Evolutionary conservation across 208 protist genomes (phyloP).

Genomic region (Entamoeba dispar): DNA sequence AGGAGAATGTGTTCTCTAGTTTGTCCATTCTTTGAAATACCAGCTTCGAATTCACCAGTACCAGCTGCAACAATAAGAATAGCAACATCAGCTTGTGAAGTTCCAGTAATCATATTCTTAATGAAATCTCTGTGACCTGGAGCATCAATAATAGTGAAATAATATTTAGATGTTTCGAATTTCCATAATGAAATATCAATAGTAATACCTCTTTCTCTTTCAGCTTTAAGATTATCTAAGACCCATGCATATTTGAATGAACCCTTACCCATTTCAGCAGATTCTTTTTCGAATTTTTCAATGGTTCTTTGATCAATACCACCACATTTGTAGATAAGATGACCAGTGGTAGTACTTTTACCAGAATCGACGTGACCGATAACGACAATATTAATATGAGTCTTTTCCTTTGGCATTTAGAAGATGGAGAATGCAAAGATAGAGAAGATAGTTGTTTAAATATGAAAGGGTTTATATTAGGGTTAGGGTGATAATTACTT

Average conservation of each 20-base stretch:
- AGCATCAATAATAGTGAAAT: constrained; percentile 96
- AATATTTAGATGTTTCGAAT: constrained; percentile 86
- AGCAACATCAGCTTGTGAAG: constrained; percentile 63
- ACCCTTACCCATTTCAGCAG: constrained; percentile 39
- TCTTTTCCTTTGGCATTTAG: too few species aligned
- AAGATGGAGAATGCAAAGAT: too few species aligned
- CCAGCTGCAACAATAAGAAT: constrained; percentile 53
- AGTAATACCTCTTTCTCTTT: constrained; percentile 94
- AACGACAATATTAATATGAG: background rate
- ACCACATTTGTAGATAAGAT: constrained; percentile 22
- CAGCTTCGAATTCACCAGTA: constrained; percentile 49
- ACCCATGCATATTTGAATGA: constrained; percentile 79
- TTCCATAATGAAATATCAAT: constrained; percentile 87
- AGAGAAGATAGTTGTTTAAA: too few species aligned
- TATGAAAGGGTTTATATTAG: too few species aligned
- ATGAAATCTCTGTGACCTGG: constrained; percentile 97
- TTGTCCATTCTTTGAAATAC: constrained; percentile 54
- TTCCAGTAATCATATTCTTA: constrained; percentile 98
- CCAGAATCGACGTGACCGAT: background rate
- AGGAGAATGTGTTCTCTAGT: constrained; percentile 65
- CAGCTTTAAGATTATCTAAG: constrained; percentile 92
- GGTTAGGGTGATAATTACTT: too few species aligned
- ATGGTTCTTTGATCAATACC: constrained; percentile 5
- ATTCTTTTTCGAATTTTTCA: constrained; percentile 4
- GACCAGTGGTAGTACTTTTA: constrained; percentile 14